These are phyloP conservation scores for Fusarium hostae DNA, from an alignment of 2,329 filamentous ascomycete species.

Conservation along the genomic window DNA sequence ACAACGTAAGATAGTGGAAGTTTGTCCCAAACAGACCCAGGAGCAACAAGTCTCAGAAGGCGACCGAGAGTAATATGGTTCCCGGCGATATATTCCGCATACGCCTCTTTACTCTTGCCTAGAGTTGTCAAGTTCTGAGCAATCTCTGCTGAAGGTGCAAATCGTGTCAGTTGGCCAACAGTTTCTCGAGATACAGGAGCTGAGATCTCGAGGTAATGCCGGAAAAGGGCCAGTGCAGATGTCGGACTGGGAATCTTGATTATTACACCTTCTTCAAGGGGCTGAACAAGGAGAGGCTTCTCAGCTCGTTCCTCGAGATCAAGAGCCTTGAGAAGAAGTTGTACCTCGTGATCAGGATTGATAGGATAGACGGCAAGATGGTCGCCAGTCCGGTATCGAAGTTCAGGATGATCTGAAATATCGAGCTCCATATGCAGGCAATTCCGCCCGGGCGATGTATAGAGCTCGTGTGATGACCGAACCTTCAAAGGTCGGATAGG, in stretches of 20 bases:
- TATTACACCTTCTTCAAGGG: slow-evolving; percentile 30
- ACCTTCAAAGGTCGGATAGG: slow-evolving; percentile 30
- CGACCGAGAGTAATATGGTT: slow-evolving; percentile 45
- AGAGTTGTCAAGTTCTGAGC: slow-evolving; percentile 4
- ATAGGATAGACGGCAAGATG: slow-evolving; percentile 54
- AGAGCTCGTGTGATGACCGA: slow-evolving; percentile 32
- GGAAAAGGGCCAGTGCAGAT: slow-evolving; percentile 53
- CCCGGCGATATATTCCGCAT: slow-evolving; percentile 29
- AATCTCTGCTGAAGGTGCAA: slow-evolving; percentile 63
- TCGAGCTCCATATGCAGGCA: slow-evolving; percentile 54
- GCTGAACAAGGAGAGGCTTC: slow-evolving; percentile 39
- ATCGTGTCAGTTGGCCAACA: slow-evolving; percentile 49
- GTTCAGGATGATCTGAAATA: slow-evolving; percentile 41
- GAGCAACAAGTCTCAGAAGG: slow-evolving; percentile 32
- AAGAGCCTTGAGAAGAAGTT: slow-evolving; percentile 46
- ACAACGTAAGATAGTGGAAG: slow-evolving; percentile 63
- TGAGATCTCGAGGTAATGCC: slow-evolving; percentile 58
- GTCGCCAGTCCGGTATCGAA: slow-evolving; percentile 54
- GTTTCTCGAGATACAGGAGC: slow-evolving; percentile 55
- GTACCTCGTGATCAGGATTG: slow-evolving; percentile 52
- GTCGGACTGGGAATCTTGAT: slow-evolving; percentile 53
- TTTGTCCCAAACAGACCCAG: slow-evolving; percentile 33
- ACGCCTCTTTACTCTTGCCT: slow-evolving; percentile 36
- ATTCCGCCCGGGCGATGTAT: slow-evolving; percentile 38
- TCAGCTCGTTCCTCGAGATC: slow-evolving; percentile 35